A percentile compares a stretch with the other conserved stretches of the same genome.
phyloP scores from a whole-genome alignment of 2,329 filamentous ascomycete species.

The Fragosphaeria purpurea region DNA sequence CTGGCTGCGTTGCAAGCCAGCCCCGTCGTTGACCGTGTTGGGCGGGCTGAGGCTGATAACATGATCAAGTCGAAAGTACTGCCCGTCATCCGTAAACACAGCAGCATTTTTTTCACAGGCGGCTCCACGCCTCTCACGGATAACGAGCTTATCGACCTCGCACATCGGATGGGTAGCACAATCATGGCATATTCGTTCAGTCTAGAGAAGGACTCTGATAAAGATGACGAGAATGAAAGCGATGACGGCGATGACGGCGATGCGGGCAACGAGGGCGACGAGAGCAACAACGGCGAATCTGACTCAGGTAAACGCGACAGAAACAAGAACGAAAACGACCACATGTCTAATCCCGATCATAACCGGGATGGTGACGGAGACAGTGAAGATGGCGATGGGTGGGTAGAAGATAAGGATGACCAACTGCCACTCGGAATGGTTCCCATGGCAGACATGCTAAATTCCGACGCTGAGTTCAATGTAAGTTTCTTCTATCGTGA shows the following conservation, averaged over 20 bases:
- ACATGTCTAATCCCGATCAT: constrained; percentile 25
- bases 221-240: constrained; percentile 11
- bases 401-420: constrained; percentile 53
- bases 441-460: constrained; percentile 80
- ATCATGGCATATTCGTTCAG: constrained; percentile 87
- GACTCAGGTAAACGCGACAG: constrained; percentile 49
- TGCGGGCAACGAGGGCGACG: constrained; percentile 21
- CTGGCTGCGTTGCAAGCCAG: constrained; percentile 66
- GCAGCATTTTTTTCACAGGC: constrained; percentile 33
- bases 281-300: neutral
- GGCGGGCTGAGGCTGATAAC: constrained; percentile 58
- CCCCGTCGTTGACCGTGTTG: constrained; percentile 66
- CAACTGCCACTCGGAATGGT: constrained; percentile 70
- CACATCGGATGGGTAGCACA: constrained; percentile 74
- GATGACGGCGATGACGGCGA: constrained; percentile 50
- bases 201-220: constrained; percentile 51
- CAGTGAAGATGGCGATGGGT: constrained; percentile 51
- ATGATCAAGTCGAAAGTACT: constrained; percentile 52
- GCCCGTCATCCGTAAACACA: constrained; percentile 37
- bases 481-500: constrained; percentile 32
- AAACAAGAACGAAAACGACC: constrained; percentile 50
- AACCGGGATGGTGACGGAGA: constrained; percentile 33
- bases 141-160: constrained; percentile 38
- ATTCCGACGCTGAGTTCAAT: constrained; percentile 82
- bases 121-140: constrained; percentile 28